phyloP scores from a whole-genome alignment of 331 rosid species.

The Phaseolus coccineus region DNA sequence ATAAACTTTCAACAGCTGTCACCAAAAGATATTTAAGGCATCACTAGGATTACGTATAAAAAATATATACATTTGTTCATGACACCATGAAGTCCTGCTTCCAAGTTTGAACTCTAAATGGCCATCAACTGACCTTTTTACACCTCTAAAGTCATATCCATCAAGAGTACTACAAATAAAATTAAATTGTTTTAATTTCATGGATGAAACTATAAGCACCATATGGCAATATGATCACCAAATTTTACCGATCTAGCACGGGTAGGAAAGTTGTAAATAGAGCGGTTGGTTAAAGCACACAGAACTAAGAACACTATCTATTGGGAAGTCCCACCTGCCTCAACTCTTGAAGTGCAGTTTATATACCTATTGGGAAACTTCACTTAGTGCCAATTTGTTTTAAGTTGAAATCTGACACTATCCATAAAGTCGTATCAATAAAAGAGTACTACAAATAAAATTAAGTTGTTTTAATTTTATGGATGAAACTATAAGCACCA shows the following conservation, averaged over 20 bases:
- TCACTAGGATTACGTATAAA: conserved; percentile 17
- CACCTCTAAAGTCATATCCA: background rate
- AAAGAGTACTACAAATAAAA: background rate
- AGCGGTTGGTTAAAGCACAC: background rate
- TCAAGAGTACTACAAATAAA: background rate
- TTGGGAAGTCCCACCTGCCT: too few species aligned
- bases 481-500: conserved; percentile 2
- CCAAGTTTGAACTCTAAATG: conserved; percentile 21
- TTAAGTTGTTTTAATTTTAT: background rate
- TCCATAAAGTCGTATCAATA: background rate
- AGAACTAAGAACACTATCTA: too few species aligned
- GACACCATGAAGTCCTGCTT: conserved; percentile 13
- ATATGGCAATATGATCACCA: background rate
- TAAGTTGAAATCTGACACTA: background rate
- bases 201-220: conserved; percentile 1
- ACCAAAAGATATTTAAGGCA: conserved; percentile 32
- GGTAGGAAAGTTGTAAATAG: background rate
- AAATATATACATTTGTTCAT: conserved; percentile 29
- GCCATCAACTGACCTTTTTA: conserved; percentile 26
- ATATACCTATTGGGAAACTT: too few species aligned
- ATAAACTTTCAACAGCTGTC: conserved; percentile 81
- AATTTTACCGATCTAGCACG: background rate
- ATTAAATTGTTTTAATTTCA: background rate
- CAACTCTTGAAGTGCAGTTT: too few species aligned
- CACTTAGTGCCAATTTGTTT: too few species aligned